Base-by-base conservation (phyloP, 176 grass and related monocot genomes). In the Eleusine indica region DNA sequence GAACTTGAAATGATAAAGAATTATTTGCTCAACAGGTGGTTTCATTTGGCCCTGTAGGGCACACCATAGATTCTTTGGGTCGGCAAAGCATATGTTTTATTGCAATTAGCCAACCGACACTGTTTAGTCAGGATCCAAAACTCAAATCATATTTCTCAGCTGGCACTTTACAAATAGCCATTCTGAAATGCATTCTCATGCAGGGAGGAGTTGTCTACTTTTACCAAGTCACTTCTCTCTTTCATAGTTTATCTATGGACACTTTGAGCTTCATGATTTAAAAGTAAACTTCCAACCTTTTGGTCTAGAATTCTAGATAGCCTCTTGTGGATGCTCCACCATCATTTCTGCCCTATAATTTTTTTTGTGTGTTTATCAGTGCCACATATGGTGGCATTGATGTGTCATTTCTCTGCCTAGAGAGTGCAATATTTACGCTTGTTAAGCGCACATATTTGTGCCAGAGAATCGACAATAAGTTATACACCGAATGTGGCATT, bases 401-500 rank as follows among this genome's bases (percentile, higher is more conserved):
- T 77, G 28, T 48, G 6, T 41, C 11, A 32, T 52, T 60, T 86
- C 73, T 86, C 73, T 17, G 1, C 12, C 68, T 16, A 6, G 65
- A 42, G 6, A 79, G 2, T 18, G 5, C 6, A 6, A 60, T 73
- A 73, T 48, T 32, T 73, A 70, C 3, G 22, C 51, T 74, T 18
- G 51, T 86, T 70, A 4, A 68, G 74, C 73, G 49, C 32, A 73
- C 14, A 13, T 71, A 43, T 49, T 7, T 61, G 68, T 48, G 60
- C 21, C 40, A 71, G 71, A 66, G 38, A 67, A 77, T 73, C 57
- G 49, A 7, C 43, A 35, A 9, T 74, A 41, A 58, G 6, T 79
- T 86, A 48, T 48, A 82, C 57, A 64, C 68, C 61, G 13, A 16
- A 64, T 83, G 41, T 46, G 76, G 42, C 70, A 87, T 90, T 87